A percentile compares a stretch with the other conserved stretches of the same genome.
Evolutionary conservation across 2,329 filamentous ascomycete genomes (phyloP).

Genomic region (Emergomyces africanus): DNA sequence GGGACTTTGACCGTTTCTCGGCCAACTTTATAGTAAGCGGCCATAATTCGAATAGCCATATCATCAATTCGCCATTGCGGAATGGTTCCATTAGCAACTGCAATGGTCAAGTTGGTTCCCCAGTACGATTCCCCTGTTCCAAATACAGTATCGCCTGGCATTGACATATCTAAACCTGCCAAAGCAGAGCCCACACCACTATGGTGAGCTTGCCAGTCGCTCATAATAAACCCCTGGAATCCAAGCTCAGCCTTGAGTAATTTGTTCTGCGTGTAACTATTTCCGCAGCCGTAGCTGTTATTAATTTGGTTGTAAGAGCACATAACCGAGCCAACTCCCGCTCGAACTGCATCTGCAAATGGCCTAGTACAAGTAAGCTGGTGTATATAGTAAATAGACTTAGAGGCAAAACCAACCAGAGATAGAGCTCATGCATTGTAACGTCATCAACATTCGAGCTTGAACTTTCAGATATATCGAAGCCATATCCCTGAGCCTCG

Average conservation of each 20-base stretch:
- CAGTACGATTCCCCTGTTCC: slow-evolving; percentile 61
- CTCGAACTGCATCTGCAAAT: slow-evolving; percentile 54
- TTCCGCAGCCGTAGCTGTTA: slow-evolving; percentile 55
- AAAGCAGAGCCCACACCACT: slow-evolving; percentile 53
- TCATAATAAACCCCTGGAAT: slow-evolving; percentile 59
- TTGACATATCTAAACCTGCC: slow-evolving; percentile 66
- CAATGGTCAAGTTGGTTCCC: slow-evolving; percentile 78
- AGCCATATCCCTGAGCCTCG: slow-evolving; percentile 47
- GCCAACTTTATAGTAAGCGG: slow-evolving; percentile 52
- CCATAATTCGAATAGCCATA: slow-evolving; percentile 72
- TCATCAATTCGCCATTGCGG: slow-evolving; percentile 82
- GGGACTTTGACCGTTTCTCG: slow-evolving; percentile 39
- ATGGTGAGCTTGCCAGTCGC: slow-evolving; percentile 69
- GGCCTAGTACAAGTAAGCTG: slow-evolving; percentile 32
- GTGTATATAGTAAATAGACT: not conserved
- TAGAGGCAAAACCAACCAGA: slow-evolving; percentile 35
- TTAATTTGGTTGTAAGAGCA: slow-evolving; percentile 64
- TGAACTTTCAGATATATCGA: slow-evolving; percentile 48
- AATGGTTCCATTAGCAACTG: slow-evolving; percentile 78
- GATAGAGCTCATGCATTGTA: slow-evolving; percentile 51
- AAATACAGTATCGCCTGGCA: slow-evolving; percentile 73
- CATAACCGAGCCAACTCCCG: slow-evolving; percentile 55
- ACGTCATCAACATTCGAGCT: slow-evolving; percentile 52
- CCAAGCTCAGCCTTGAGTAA: slow-evolving; percentile 59
- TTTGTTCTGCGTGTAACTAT: slow-evolving; percentile 46